Conservation (phyloP, 495 filamentous ascomycete species). For the Trichoderma gamsii region DNA sequence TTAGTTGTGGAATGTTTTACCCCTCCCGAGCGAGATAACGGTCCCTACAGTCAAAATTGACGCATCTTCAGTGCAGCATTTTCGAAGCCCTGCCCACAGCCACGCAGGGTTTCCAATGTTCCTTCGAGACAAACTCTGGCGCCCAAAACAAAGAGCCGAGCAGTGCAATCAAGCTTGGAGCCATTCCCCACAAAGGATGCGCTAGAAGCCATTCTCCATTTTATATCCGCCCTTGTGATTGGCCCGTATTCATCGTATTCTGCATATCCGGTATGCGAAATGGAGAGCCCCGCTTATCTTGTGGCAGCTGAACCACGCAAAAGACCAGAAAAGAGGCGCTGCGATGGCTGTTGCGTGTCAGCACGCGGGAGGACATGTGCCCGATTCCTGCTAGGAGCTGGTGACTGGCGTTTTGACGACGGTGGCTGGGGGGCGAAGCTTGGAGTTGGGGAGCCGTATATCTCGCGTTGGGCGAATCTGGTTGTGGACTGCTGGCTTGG, state of each 20-base stretch:
- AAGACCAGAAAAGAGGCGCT: too few species aligned
- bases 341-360: too few species aligned
- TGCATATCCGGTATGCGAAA: background rate
- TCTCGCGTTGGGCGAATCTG: background rate
- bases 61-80: background rate
- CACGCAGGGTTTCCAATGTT: background rate
- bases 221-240: background rate
- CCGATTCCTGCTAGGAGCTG: too few species aligned
- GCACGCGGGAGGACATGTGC: too few species aligned
- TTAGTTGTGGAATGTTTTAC: too few species aligned
- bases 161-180: background rate
- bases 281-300: background rate
- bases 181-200: background rate
- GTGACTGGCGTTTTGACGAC: too few species aligned
- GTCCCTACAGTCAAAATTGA: background rate
- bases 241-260: conserved; percentile 9
- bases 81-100: conserved; percentile 5
- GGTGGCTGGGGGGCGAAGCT: too few species aligned
- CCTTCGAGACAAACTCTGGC: background rate
- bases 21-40: background rate
- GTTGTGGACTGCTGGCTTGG: background rate
- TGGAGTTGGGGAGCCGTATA: too few species aligned
- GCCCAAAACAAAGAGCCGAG: background rate
- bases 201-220: background rate
- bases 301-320: too few species aligned